These are phyloP conservation scores for Hyphopichia fennica DNA, from an alignment of 1,139 yeast species.

Conservation along the genomic window DNA sequence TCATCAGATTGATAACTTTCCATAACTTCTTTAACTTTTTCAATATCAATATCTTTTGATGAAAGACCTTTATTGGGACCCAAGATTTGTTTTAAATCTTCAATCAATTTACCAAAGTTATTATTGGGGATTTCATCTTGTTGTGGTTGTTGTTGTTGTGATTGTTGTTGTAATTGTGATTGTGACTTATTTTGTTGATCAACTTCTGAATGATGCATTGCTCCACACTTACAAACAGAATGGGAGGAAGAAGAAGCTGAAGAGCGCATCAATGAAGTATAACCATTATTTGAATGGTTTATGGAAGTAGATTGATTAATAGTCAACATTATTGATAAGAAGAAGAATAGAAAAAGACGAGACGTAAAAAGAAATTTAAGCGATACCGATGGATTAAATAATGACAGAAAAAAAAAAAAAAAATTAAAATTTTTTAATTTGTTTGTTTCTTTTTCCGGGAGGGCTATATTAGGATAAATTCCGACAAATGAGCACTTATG, in stretches of 20 bases:
- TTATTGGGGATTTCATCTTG: constrained; percentile 14
- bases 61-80: constrained; percentile 39
- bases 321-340: constrained; percentile 1
- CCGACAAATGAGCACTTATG: neutral
- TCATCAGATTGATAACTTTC: constrained; percentile 48
- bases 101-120: constrained; percentile 29
- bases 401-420: neutral
- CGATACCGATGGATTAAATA: too few species aligned
- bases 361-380: too few species aligned
- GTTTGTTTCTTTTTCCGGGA: neutral
- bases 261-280: constrained; percentile 3
- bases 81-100: constrained; percentile 29
- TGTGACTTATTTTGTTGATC: neutral
- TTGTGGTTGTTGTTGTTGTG: neutral
- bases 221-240: constrained; percentile 2
- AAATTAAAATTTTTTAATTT: too few species aligned
- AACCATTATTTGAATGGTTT: constrained; percentile 1
- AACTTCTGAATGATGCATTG: neutral
- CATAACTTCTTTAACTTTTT: constrained; percentile 46
- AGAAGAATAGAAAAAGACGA: too few species aligned
- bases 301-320: neutral
- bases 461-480: neutral
- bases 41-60: constrained; percentile 57
- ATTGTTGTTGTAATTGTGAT: neutral
- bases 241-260: neutral